Evolutionary conservation across 2,329 filamentous ascomycete species (phyloP).

Genomic region (Cladosporium sphaerospermum): DNA sequence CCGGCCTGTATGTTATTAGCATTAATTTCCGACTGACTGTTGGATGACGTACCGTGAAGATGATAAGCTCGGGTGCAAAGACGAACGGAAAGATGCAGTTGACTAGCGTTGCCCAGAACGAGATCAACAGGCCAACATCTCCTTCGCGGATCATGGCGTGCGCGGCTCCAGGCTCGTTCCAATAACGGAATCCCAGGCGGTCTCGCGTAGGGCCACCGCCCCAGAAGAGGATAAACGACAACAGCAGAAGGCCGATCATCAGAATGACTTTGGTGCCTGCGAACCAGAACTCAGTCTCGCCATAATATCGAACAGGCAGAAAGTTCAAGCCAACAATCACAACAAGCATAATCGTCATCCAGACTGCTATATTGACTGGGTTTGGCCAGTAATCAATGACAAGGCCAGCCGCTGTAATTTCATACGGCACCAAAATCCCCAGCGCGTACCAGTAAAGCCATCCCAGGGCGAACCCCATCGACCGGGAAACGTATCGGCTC

Average conservation of each 20-base stretch:
- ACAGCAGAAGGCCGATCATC: slow-evolving; percentile 39
- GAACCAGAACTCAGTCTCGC: slow-evolving; percentile 44
- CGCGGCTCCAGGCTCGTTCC: slow-evolving; percentile 35
- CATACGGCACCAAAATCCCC: slow-evolving; percentile 34
- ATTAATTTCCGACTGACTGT: neutral
- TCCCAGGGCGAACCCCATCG: slow-evolving; percentile 41
- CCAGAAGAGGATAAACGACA: slow-evolving; percentile 38
- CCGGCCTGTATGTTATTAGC: slow-evolving; percentile 38
- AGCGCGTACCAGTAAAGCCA: slow-evolving; percentile 38
- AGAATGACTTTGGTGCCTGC: slow-evolving; percentile 40
- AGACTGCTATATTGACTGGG: slow-evolving; percentile 35
- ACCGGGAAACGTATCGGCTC: slow-evolving; percentile 38
- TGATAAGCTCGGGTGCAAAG: slow-evolving; percentile 19
- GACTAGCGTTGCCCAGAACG: slow-evolving; percentile 28
- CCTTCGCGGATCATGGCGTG: slow-evolving; percentile 26
- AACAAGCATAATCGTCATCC: slow-evolving; percentile 34
- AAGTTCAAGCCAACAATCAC: slow-evolving; percentile 41
- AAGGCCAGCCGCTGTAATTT: slow-evolving; percentile 32
- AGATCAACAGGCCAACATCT: neutral
- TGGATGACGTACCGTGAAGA: slow-evolving; percentile 16
- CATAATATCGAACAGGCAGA: slow-evolving; percentile 43
- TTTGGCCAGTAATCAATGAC: slow-evolving; percentile 33
- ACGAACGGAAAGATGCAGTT: slow-evolving; percentile 32
- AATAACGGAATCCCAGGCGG: slow-evolving; percentile 41
- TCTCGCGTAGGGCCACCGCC: slow-evolving; percentile 36